phyloP scores from a whole-genome alignment of 768 basidiomycete species.

The Lentinula sp. region DNA sequence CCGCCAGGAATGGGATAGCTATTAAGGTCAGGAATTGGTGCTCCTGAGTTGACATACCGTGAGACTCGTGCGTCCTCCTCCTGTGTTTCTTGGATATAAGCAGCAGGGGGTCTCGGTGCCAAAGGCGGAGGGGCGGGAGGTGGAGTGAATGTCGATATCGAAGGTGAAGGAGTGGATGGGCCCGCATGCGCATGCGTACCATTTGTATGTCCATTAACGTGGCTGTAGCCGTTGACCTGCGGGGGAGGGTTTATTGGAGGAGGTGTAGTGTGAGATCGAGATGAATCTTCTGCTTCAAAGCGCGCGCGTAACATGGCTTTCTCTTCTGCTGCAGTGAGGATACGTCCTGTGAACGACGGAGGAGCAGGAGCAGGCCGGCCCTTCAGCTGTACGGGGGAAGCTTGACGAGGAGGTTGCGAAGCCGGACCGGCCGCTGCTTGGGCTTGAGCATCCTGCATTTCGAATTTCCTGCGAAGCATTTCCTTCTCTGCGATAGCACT shows the following conservation, averaged over 20 bases:
- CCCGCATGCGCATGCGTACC: not conserved
- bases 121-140: conserved; percentile 56
- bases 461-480: conserved; percentile 45
- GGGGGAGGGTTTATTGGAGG: conserved; percentile 14
- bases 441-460: conserved; percentile 44
- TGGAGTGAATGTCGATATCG: not conserved
- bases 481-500: conserved; percentile 48
- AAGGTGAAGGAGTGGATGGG: conserved; percentile 2
- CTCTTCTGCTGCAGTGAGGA: conserved; percentile 71
- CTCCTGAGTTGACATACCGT: conserved; percentile 27
- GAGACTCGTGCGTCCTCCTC: conserved; percentile 63
- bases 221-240: conserved; percentile 19
- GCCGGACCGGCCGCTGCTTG: conserved; percentile 14
- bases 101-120: conserved; percentile 68
- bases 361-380: conserved; percentile 29
- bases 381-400: conserved; percentile 17
- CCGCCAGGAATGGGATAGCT: conserved; percentile 11
- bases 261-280: not conserved
- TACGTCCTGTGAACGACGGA: conserved; percentile 19
- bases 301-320: conserved; percentile 63
- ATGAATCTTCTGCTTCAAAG: conserved; percentile 51
- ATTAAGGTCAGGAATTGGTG: conserved; percentile 17
- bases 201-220: conserved; percentile 11
- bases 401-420: conserved; percentile 18
- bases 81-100: conserved; percentile 79